Base-by-base conservation (phyloP, 306 rosid species). In the Carpinus fangiana region DNA sequence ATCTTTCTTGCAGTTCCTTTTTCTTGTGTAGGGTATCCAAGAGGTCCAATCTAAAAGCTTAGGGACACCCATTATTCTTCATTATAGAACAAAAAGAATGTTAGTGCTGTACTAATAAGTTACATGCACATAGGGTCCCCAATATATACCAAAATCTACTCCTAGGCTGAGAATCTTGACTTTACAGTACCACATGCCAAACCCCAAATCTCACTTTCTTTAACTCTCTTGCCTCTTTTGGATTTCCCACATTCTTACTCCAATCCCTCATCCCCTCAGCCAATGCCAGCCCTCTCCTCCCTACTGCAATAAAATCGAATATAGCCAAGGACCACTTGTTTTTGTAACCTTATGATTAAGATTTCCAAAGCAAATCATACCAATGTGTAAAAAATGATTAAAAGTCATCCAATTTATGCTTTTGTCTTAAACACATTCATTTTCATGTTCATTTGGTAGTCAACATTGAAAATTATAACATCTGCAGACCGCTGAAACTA, bases 11-110 rank as follows among this genome's bases (percentile, higher is more conserved):
- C 71, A 66, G 17, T 75, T 54, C 60, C 43, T 16, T 28, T 55
- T 55, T 12, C 52, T 26, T 43, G 12, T 52, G 87, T 85, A 85
- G 86, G 86, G 89, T 73, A 86, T 86, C 84, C 86, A 79, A 86
- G 65, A 86, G 65, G 86, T 31, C 80, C 76, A 80, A 81, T 52
- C 81, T 78, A 75, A 62, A 82, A 85, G 84, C 72, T 70, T 67
- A 31, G 79, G 80, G 80, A 86, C 84, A 82, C 34, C 73, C 78
- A 82, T 86, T 66, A 82, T 82, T 82, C 80, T 79, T 76, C 87
- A 80, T 84, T 59, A 80, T 73, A 84, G 75, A 80, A 57, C 21
- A 31, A 73, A 76, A 76, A 72, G 70, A 67, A 76, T 76, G 84
- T 61, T 76, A 73, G 77, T 65, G 65, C 74, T 50, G 26, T 43